Evolutionary conservation across 805 yeast species (phyloP).

Genomic region (Ogataea ganodermae): DNA sequence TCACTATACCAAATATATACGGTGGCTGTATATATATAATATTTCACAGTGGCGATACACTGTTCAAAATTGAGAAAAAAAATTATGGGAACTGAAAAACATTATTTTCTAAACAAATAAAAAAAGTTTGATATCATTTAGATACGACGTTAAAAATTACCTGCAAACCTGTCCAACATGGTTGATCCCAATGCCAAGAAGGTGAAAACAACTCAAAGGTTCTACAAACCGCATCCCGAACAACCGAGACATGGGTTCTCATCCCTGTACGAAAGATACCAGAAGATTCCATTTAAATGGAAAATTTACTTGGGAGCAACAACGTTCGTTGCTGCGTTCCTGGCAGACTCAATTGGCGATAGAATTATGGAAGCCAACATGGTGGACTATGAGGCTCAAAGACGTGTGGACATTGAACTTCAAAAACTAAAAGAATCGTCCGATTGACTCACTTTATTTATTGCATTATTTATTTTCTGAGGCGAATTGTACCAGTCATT

Average conservation of each 20-base stretch:
- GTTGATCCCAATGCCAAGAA: not conserved
- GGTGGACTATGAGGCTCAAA: slow-evolving; percentile 35
- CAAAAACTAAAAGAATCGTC: slow-evolving; percentile 4
- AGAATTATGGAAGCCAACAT: slow-evolving; percentile 32
- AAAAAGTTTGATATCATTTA: too few species aligned
- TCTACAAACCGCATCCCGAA: slow-evolving; percentile 12
- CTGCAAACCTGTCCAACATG: too few species aligned
- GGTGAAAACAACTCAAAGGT: slow-evolving; percentile 7
- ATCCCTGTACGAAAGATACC: slow-evolving; percentile 21
- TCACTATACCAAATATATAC: not conserved
- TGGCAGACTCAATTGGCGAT: slow-evolving; percentile 34
- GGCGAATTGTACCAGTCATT: not conserved
- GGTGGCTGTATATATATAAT: not conserved
- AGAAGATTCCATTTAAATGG: slow-evolving; percentile 30
- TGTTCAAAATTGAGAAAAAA: too few species aligned
- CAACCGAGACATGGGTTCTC: slow-evolving; percentile 7
- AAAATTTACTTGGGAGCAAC: slow-evolving; percentile 35
- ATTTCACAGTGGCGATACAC: not conserved
- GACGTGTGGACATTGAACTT: slow-evolving; percentile 33
- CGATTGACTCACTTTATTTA: not conserved
- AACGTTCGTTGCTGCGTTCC: slow-evolving; percentile 33
- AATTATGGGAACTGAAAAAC: too few species aligned
- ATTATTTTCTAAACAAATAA: not conserved
- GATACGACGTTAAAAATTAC: too few species aligned
- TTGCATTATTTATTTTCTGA: not conserved